phyloP scores from a whole-genome alignment of 257 asterid genomes.

The Mitragyna speciosa region DNA sequence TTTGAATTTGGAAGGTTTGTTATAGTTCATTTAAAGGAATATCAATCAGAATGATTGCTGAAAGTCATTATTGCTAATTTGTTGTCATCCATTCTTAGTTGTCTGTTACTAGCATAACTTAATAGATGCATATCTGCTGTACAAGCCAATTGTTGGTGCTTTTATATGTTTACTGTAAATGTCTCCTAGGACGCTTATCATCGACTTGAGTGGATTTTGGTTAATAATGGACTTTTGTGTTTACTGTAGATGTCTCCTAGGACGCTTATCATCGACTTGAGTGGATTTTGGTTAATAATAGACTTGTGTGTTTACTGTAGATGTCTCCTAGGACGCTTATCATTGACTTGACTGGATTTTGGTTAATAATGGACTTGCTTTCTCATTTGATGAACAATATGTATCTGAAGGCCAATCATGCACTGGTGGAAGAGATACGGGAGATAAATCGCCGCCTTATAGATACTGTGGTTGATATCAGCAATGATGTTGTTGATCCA shows the following conservation, averaged over 20 bases:
- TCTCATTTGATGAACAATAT: constrained; percentile 9
- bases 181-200: background rate
- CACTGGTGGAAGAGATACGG: constrained; percentile 78
- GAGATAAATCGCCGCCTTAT: constrained; percentile 79
- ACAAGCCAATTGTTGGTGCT: background rate
- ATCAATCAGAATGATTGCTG: background rate
- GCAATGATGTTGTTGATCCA: constrained; percentile 82
- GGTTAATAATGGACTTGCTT: constrained; percentile 4
- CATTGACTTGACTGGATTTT: background rate
- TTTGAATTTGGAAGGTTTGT: background rate
- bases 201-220: background rate
- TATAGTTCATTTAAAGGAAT: no score
- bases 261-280: background rate
- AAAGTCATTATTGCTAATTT: background rate
- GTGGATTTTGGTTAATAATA: background rate
- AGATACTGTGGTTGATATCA: constrained; percentile 73
- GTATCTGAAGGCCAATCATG: constrained; percentile 68
- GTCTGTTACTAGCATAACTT: background rate
- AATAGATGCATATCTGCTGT: background rate
- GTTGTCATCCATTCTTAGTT: background rate
- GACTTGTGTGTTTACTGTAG: background rate
- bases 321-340: background rate
- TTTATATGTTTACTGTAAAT: background rate
- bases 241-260: background rate
- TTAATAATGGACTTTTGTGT: no score